Evolutionary conservation across 768 basidiomycete genomes (phyloP), one percentile per base, ranked within the genome.

Genomic region (Wakefieldia striispora): DNA sequence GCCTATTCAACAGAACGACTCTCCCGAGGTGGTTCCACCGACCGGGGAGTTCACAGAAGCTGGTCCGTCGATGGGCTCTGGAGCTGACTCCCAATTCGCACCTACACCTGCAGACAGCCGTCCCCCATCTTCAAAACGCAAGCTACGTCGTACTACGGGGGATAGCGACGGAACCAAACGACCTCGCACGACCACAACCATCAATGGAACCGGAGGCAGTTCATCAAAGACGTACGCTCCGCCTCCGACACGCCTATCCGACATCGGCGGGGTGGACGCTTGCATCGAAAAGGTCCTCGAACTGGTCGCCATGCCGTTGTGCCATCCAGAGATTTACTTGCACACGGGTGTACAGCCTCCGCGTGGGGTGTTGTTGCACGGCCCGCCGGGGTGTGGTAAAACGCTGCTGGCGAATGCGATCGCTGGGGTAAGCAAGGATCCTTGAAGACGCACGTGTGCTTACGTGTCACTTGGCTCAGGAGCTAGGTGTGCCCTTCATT

Each of bases 351-450:
- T 97, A 3, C 86, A 90, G 55, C 87, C 95, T 4, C 94, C 95
- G 1, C 73, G 95, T 40, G 97, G 97, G 11, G 92, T 99, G 0
- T 68, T 99, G 19, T 68, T 99, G 9, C 90, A 97, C 67, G 97
- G 97, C 1, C 95, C 97, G 6, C 94, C 95, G 0, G 97, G 95
- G 13, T 97, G 95, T 60, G 97, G 97, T 5, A 99, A 99, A 72
- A 98, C 97, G 0, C 69, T 95, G 55, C 70, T 98, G 17, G 95
- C 95, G 13, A 87, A 94, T 65, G 97, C 95, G 16, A 89, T 98
- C 50, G 95, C 95, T 40, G 97, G 97, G 47, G 95, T 94, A 62
- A 63, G 84, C 75, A 11, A 6, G 7, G 16, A 4, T n/a, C 7
- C 9, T 31, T 11, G 4, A 33, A 26, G 19, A 33, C 16, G 17